Base-by-base conservation (phyloP, 495 filamentous ascomycete species). In the Aspergillus sclerotioniger region DNA sequence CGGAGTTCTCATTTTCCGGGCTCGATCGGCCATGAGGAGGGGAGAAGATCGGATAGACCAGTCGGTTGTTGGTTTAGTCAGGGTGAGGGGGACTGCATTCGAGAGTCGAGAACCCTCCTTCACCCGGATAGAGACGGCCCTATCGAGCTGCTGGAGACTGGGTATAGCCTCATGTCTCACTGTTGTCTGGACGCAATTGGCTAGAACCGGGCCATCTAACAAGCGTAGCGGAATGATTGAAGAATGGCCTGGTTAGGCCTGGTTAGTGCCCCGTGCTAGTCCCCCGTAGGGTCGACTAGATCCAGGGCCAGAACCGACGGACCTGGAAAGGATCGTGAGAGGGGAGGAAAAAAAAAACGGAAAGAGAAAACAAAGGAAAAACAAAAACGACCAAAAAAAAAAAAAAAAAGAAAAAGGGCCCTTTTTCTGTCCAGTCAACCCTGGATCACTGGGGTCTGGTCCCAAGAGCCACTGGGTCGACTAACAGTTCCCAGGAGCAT, bases 401-500 rank as follows among this genome's bases (percentile, higher is more conserved):
- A 46, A 46, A 21, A 21, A 21, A 46, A 46, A 19, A 29, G 21
- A 15, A 32, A 28, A 50, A 31, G 47, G 47, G 25, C 47, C 47
- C 31, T 32, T 7, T 28, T 10, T 50, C n/a, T 7, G 25, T 21
- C 19, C 21, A 12, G 5, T 13, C 47, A 46, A 45, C 46, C 48
- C 51, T 56, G 54, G 57, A 64, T 57, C 62, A 57, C 46, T 64
- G 62, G 62, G 25, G 58, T 60, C 57, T 57, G 57, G 54, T 48
- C 58, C 52, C 19, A 45, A 25, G 49, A 44, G 39, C 48, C 47
- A 17, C 3, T 17, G 25, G 20, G n/a, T 46, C 16, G 44, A 41
- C n/a, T 8, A 12, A 16, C 10, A 41, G 44, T 46, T 46, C 44
- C 8, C 19, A 46, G 9, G 44, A 46, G 19, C 19, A 46, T 46